These are phyloP conservation scores for Irineochytrium annulatum DNA, from an alignment of 192 early-diverging fungal genomes.

Conservation along the genomic window DNA sequence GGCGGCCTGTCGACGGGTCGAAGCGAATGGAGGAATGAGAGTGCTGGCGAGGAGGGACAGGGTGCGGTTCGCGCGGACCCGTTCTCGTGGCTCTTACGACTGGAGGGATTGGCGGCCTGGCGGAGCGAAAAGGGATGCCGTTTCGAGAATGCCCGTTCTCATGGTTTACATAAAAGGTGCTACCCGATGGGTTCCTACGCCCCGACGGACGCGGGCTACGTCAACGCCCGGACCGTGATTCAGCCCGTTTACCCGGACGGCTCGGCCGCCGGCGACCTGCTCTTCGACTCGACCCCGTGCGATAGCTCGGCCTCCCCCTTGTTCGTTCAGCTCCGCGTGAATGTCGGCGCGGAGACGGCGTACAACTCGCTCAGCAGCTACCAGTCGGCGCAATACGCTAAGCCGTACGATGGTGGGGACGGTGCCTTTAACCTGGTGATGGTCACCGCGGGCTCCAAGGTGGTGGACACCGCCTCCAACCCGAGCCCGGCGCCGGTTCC, in stretches of 20 bases:
- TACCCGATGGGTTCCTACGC: not conserved
- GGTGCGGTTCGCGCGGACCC: not conserved
- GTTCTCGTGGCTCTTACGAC: not conserved
- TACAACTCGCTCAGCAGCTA: not conserved
- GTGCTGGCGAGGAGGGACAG: not conserved
- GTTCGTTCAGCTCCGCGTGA: not conserved
- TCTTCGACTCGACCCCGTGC: not conserved
- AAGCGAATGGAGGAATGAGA: not conserved
- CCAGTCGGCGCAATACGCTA: not conserved
- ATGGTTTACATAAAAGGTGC: not conserved
- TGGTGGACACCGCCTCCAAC: not conserved
- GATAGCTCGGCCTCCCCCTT: not conserved
- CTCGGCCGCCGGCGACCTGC: not conserved
- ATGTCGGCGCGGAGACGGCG: not conserved
- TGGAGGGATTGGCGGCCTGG: too few species aligned
- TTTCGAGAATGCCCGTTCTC: too few species aligned
- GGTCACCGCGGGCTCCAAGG: not conserved
- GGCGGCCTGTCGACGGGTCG: too few species aligned
- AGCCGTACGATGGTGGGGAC: not conserved
- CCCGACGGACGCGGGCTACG: not conserved
- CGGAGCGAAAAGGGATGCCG: too few species aligned
- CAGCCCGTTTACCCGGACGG: slow-evolving; percentile 1
- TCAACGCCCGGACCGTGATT: not conserved
- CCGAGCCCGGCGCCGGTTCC: not conserved
- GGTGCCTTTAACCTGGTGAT: not conserved